Evolutionary conservation across 1,284 basidiomycete species (phyloP).

Genomic region (Phaffia rhodozyma): DNA sequence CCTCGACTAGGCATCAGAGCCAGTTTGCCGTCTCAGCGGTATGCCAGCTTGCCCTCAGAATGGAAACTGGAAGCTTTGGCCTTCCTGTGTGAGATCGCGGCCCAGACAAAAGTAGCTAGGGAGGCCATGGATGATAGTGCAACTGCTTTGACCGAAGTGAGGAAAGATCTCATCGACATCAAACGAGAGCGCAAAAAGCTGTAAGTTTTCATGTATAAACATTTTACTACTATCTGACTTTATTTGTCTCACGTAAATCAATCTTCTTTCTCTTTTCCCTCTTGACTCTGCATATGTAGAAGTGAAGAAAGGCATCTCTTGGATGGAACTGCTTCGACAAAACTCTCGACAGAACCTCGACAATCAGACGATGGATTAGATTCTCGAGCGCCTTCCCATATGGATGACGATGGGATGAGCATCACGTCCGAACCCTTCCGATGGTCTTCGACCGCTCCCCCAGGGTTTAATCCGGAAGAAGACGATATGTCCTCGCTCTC

Average conservation of each 20-base stretch:
- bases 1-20: conserved; percentile 29
- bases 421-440: not conserved
- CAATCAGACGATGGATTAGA: too few relatives aligned
- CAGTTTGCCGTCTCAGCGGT: conserved; percentile 48
- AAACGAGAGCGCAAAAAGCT: conserved; percentile 74
- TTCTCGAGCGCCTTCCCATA: too few relatives aligned
- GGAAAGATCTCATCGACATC: conserved; percentile 92
- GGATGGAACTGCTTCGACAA: too few relatives aligned
- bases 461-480: too few relatives aligned
- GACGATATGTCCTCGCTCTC: too few relatives aligned
- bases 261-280: too few relatives aligned
- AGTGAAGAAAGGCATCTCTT: too few relatives aligned
- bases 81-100: conserved; percentile 79
- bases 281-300: too few relatives aligned
- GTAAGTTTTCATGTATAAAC: conserved; percentile 43
- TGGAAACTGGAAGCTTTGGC: conserved; percentile 76
- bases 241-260: not conserved
- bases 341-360: too few relatives aligned
- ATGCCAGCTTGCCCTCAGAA: conserved; percentile 55
- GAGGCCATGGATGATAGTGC: conserved; percentile 83
- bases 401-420: not conserved
- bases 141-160: conserved; percentile 71
- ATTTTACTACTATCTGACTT: not conserved
- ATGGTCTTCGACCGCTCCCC: not conserved
- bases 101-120: conserved; percentile 78